A percentile compares a stretch with the other conserved stretches of the same genome.
Evolutionary conservation across 345 rosid species (phyloP).

Genomic region (Linum lewisii): DNA sequence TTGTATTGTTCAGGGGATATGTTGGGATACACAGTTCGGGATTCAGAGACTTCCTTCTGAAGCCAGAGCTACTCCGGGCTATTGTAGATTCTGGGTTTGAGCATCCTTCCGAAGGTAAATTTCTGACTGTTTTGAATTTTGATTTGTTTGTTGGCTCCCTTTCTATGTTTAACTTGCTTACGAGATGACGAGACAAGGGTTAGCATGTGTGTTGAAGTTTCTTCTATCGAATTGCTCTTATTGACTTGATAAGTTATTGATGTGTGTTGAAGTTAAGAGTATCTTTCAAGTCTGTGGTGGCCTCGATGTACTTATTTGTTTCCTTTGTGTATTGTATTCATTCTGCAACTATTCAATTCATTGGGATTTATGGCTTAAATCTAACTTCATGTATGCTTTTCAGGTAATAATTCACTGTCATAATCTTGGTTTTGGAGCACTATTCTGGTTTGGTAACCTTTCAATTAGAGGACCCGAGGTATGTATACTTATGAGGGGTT

Average conservation of each 20-base stretch:
- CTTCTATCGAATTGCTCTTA: neutral
- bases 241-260: neutral
- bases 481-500: slow-evolving; percentile 67
- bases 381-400: neutral
- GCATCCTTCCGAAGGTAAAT: slow-evolving; percentile 96
- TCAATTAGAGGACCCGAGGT: slow-evolving; percentile 56
- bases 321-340: too few species aligned
- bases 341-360: slow-evolving; percentile 1
- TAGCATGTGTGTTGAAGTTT: neutral
- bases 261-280: too few species aligned
- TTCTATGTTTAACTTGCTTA: neutral
- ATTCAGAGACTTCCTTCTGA: slow-evolving; percentile 98
- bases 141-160: neutral
- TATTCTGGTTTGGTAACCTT: slow-evolving; percentile 53
- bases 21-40: slow-evolving; percentile 99
- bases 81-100: slow-evolving; percentile 98
- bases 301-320: too few species aligned
- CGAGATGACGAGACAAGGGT: neutral
- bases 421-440: slow-evolving; percentile 54
- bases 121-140: neutral
- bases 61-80: slow-evolving; percentile 96
- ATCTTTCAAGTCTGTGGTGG: too few species aligned
- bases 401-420: slow-evolving; percentile 54
- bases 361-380: neutral
- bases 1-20: slow-evolving; percentile 50